phyloP scores from a whole-genome alignment of 805 yeast genomes.

The Candida hispaniensis region DNA sequence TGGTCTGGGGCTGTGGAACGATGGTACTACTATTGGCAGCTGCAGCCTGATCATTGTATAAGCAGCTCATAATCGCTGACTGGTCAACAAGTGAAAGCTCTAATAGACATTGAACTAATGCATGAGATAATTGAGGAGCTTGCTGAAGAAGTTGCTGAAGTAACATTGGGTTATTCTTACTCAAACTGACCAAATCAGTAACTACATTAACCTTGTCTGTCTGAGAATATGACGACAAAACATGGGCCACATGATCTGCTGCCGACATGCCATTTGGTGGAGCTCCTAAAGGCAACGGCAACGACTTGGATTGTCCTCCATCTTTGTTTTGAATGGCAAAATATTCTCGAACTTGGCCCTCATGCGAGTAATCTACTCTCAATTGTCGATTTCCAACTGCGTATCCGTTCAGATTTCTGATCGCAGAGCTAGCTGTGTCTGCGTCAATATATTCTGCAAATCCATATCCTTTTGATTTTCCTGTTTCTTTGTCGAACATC shows the following conservation, averaged over 20 bases:
- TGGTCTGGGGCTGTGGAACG: constrained; percentile 3
- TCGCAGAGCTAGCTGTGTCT: constrained; percentile 86
- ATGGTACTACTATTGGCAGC: not conserved
- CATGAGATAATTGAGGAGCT: constrained; percentile 75
- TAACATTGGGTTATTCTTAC: constrained; percentile 44
- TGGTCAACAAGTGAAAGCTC: constrained; percentile 30
- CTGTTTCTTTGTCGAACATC: constrained; percentile 79
- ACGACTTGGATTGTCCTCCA: constrained; percentile 1
- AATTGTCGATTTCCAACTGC: constrained; percentile 59
- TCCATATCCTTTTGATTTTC: constrained; percentile 84
- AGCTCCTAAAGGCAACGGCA: constrained; percentile 42
- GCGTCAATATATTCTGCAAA: constrained; percentile 72
- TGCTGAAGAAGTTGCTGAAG: constrained; percentile 50
- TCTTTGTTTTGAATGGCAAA: constrained; percentile 44
- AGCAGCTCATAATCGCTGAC: not conserved
- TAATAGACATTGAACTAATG: constrained; percentile 64
- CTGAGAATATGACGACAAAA: constrained; percentile 35
- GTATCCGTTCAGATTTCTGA: constrained; percentile 73
- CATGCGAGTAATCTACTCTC: constrained; percentile 65
- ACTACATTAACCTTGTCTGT: constrained; percentile 40
- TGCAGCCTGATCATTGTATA: constrained; percentile 2
- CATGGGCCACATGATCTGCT: constrained; percentile 37
- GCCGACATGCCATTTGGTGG: constrained; percentile 31
- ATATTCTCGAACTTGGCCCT: constrained; percentile 56
- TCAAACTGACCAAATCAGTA: constrained; percentile 49